Base-by-base conservation (phyloP, 2,329 filamentous ascomycete species). In the Scytalidium sp. region DNA sequence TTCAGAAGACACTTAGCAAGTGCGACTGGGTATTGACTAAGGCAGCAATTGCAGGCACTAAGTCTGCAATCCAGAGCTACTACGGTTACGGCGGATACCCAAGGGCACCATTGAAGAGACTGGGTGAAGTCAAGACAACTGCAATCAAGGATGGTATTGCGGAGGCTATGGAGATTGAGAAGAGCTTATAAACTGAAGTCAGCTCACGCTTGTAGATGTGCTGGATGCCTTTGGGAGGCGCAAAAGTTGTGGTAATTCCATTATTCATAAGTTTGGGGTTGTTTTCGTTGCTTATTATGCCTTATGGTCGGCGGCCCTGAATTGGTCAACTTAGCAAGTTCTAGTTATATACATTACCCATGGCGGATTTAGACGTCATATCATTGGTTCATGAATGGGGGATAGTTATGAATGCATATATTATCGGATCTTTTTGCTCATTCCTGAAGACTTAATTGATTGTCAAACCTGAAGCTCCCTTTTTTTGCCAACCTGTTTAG, bases 21-120 rank as follows among this genome's bases (percentile, higher is more conserved):
- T 85, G 85, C 25, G 90, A 95, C 69, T 95, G 89, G 89, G 83
- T 85, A 41, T 73, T 93, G 48, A 94, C 90, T 54, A 91, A 91
- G 72, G 78, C 86, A 0, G 88, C 88, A 42, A 90, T 94, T 60
- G 85, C 90, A 1, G 90, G 88, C n/a, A 94, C 90, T 19, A 95
- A 95, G 77, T 82, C 81, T 57, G 88, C 87, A 10, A 84, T 95
- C 60, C 84, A 94, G 73, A 82, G 75, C 57, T 90, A 90, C 68
- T 90, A 83, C 64, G 89, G 89, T 44, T 95, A 95, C 65, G 90
- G 90, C 22, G 88, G 87, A 3, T 82, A 83, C 66, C 88, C 89
- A 4, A 80, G 90, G 52, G 76, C 79, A 60, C 90, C 90, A 46
- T 76, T 92, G 57, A 85, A 84, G 75, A 76, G 82, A 52, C 69